phyloP scores from a whole-genome alignment of 2,329 filamentous ascomycete species.

The Diplodia sapinea region DNA sequence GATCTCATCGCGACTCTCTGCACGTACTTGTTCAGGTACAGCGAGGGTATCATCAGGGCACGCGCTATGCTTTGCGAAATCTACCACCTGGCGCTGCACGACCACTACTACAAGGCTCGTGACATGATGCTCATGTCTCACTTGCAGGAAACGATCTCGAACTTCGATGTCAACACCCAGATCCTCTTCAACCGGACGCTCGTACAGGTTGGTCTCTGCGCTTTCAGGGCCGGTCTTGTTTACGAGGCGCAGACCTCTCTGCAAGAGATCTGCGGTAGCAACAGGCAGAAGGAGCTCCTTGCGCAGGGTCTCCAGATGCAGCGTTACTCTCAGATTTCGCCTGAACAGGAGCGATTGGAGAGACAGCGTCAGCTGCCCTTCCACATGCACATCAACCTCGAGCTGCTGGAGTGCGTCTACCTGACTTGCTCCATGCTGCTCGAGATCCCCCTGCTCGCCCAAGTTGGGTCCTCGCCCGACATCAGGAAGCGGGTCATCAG shows the following conservation, averaged over 20 bases:
- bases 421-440: conserved; percentile 99
- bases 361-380: conserved; percentile 97
- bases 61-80: conserved; percentile 98
- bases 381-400: conserved; percentile 99
- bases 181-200: conserved; percentile 98
- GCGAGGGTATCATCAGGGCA: conserved; percentile 93
- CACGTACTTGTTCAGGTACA: conserved; percentile 93
- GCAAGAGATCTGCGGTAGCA: conserved; percentile 97
- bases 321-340: conserved; percentile 92
- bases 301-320: conserved; percentile 99
- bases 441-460: conserved; percentile 94
- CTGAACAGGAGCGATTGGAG: conserved; percentile 96
- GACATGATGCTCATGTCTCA: conserved; percentile 99
- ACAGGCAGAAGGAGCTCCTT: conserved; percentile 95
- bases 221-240: conserved; percentile 94
- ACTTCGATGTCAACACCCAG: conserved; percentile 95
- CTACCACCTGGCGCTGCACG: conserved; percentile 96
- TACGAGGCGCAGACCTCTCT: conserved; percentile 98
- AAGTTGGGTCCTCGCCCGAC: conserved; percentile 95
- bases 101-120: conserved; percentile 95
- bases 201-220: conserved; percentile 96
- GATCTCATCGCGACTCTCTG: conserved; percentile 84
- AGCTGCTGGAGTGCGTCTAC: conserved; percentile 97
- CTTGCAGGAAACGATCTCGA: conserved; percentile 93
- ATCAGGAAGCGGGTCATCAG: conserved; percentile 97